Percentiles rank a stretch among this genome's conserved stretches.
phyloP scores from a whole-genome alignment of 306 rosid species.

The Pueraria montana region DNA sequence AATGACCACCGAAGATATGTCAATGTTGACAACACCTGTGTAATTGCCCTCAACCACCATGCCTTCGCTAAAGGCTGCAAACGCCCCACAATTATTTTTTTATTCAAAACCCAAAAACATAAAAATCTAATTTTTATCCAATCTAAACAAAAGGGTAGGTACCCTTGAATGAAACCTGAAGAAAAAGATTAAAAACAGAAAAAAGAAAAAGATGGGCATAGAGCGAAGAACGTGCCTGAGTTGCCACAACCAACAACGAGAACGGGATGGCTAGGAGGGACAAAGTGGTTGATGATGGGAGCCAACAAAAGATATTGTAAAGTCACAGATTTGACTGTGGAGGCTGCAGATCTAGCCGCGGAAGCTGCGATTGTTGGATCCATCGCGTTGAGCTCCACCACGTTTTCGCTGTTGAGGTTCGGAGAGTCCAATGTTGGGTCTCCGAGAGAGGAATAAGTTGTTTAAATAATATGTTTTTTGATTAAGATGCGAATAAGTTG shows the following conservation, averaged over 20 bases:
- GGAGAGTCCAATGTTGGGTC: too few relatives aligned
- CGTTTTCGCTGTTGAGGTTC: too few relatives aligned
- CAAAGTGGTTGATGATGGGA: slow-evolving; percentile 73
- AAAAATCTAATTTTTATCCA: not conserved
- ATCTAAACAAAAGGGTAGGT: slow-evolving; percentile 30
- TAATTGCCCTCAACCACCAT: slow-evolving; percentile 90
- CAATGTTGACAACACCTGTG: slow-evolving; percentile 74
- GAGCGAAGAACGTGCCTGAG: slow-evolving; percentile 56
- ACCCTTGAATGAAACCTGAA: not conserved
- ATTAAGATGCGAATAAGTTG: too few relatives aligned
- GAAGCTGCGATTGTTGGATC: too few relatives aligned
- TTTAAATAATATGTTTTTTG: too few relatives aligned
- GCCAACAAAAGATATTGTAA: too few relatives aligned
- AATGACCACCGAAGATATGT: slow-evolving; percentile 79
- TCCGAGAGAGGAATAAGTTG: too few relatives aligned
- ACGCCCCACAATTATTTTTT: not conserved
- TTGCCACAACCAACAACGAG: slow-evolving; percentile 90
- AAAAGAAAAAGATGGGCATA: not conserved
- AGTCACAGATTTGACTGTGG: too few relatives aligned
- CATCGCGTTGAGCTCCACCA: too few relatives aligned
- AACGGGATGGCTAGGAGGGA: slow-evolving; percentile 53
- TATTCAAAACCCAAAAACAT: not conserved
- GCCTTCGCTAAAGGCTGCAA: slow-evolving; percentile 78
- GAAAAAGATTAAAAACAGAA: not conserved
- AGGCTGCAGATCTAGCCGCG: too few relatives aligned